Base-by-base conservation (phyloP, 306 rosid species). In the Geum urbanum region DNA sequence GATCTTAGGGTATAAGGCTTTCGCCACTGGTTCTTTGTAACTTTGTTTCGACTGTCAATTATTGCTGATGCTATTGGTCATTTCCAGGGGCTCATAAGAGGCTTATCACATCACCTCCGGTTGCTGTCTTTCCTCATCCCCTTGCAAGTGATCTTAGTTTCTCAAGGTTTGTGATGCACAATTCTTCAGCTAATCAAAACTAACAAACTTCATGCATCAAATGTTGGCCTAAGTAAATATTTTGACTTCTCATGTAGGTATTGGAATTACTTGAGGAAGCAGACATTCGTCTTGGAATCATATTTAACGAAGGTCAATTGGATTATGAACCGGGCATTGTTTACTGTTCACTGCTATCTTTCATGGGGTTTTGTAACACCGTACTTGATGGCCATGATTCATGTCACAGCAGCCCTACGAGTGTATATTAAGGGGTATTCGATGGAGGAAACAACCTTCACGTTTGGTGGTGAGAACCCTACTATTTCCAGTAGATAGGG, bases 181-280 rank as follows among this genome's bases (percentile, higher is more conserved):
- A 56, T 75, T 48, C 19, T 40, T 43, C 48, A 50, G 14, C 46
- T 60, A 12, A 49, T n/a, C 53, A 20, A 78, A 66, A 46, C 63
- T 43, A 43, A 46, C 22, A 43, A n/a, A 68, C 1, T 74, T 61
- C 62, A 32, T 63, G 72, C 64, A 74, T 80, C 39, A 72, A 70
- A 37, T 18, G 49, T 63, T 70, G 78, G 48, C 20, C 59, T 62
- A 60, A 27, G 13, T 37, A 15, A 71, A 69, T 45, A 18, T 37
- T 69, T 66, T 71, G 77, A 54, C 41, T 66, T 72, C 62, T 56
- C 67, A 40, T 79, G 72, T 77, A 95, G 99, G 86, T 95, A 95
- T 70, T 95, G 99, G 99, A 95, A 95, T 74, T 95, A 95, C 86
- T 75, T 95, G 92, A 89, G 99, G 82, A 95, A 95, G 84, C 99